Conservation (phyloP, 345 rosid species). For the Acer saccharum region DNA sequence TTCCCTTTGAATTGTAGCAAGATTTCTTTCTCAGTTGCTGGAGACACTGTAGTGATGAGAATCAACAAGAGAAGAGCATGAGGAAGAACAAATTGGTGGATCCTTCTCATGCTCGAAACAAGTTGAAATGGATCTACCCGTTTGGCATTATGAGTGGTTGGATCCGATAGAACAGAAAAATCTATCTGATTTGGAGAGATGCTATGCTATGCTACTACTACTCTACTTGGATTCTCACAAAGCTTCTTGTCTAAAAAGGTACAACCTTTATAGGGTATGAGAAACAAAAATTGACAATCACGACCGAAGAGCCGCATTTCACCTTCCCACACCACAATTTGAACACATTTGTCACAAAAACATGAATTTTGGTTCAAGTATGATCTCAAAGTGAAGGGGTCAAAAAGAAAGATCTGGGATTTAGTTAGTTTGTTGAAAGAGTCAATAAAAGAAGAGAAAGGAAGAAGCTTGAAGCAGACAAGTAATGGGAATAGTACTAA, state of each 20-base stretch:
- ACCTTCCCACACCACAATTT: conserved; percentile 4
- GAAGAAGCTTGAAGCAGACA: conserved; percentile 24
- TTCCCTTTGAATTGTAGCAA: conserved; percentile 80
- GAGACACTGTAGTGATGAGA: conserved; percentile 35
- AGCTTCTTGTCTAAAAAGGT: conserved; percentile 11
- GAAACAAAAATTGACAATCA: conserved; percentile 29
- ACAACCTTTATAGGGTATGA: not conserved
- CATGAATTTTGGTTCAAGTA: not conserved
- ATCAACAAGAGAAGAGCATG: conserved; percentile 55
- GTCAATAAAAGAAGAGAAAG: not conserved
- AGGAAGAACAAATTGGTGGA: conserved; percentile 32
- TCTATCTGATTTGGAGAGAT: conserved; percentile 13
- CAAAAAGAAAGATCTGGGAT: conserved; percentile 34
- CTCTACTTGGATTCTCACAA: conserved; percentile 2
- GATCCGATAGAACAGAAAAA: conserved; percentile 28
- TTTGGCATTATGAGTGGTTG: conserved; percentile 58
- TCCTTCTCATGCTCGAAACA: conserved; percentile 66
- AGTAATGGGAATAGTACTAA: conserved; percentile 25
- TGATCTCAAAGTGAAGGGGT: conserved; percentile 1
- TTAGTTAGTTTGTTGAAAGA: conserved; percentile 9
- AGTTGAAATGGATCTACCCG: conserved; percentile 52
- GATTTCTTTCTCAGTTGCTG: conserved; percentile 63
- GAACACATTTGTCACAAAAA: conserved; percentile 14
- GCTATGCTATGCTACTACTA: not conserved
- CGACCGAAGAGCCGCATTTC: conserved; percentile 44